Evolutionary conservation across 345 rosid genomes (phyloP), one percentile per base, ranked within the genome.

Genomic region (Citrus cavaleriei): DNA sequence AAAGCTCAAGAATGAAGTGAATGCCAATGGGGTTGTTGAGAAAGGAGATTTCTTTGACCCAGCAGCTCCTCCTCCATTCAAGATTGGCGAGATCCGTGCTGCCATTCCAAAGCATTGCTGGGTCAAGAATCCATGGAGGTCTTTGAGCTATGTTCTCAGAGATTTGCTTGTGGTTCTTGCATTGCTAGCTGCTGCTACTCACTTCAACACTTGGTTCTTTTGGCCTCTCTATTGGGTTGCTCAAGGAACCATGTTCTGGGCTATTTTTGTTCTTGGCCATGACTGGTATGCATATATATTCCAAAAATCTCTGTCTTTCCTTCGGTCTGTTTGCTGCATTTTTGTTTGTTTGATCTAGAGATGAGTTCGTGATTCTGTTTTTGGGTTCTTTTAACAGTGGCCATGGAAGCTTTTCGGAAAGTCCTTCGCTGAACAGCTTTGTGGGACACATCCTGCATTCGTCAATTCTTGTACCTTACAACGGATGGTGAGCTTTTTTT

Each of bases 241-340:
- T 19, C 97, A 93, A 77, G 97, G 95, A 49, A 93, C 95, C n/a
- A 90, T 93, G 86, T 93, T 91, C 63, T 93, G 97, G 97, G 97
- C 93, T 69, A 77, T 91, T 34, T 93, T 93, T 86, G 97, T 93
- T 60, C 95, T 93, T n/a, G 97, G 97, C 69, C 97, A 93, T 79
- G 97, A 93, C 78, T 93, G 97, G 97, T 92, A 84, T 61, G 21
- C 46, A 3, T n/a, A 30, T 38, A 9, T 38, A 18, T 54, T 54
- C 22, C 7, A 54, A 54, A 51, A 51, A 51, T 14, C 10, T 35
- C 35, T 65, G 32, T 19, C 22, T 38, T 42, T 38, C 14, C 25
- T 58, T 6, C 30, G 16, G 3, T 6, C 12, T 42, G 51, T 10
- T 78, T 4, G 21, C 9, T 70, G 35, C 55, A 1, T 25, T 8